These are phyloP conservation scores for Penicillium sp. DNA, from an alignment of 2,329 filamentous ascomycete species.

Conservation along the genomic window DNA sequence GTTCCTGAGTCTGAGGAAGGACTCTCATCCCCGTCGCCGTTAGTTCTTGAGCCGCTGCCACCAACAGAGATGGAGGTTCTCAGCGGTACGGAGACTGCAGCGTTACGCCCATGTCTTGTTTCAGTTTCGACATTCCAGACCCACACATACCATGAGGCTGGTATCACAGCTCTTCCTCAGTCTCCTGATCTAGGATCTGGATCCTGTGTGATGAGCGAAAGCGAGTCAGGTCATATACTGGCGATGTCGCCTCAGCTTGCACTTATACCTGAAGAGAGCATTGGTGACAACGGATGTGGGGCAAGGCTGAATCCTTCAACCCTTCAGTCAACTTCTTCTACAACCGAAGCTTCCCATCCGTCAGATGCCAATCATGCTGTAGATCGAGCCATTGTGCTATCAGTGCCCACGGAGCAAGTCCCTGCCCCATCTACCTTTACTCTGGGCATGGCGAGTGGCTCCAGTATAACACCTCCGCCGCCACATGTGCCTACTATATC, in stretches of 20 bases:
- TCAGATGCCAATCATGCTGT: neutral
- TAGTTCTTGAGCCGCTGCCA: slow-evolving; percentile 1
- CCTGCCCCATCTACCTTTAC: neutral
- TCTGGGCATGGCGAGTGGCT: neutral
- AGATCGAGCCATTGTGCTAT: neutral
- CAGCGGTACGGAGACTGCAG: neutral
- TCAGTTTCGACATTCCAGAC: neutral
- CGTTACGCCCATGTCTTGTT: neutral
- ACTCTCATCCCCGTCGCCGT: slow-evolving; percentile 8
- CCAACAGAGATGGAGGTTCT: neutral
- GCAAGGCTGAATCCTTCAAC: neutral
- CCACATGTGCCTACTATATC: neutral
- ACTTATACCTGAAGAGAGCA: slow-evolving; percentile 4
- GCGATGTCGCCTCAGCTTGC: slow-evolving; percentile 3
- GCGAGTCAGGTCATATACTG: neutral
- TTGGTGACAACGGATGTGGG: neutral
- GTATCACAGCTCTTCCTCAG: neutral
- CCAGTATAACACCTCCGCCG: neutral
- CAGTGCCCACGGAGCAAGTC: neutral
- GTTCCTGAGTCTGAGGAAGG: neutral
- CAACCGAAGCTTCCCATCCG: neutral
- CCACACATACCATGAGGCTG: neutral
- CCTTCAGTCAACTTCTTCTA: neutral
- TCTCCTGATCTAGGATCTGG: neutral
- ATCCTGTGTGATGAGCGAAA: neutral